Evolutionary conservation across 257 asterid species (phyloP).

Genomic region (Cruciata laevipes): DNA sequence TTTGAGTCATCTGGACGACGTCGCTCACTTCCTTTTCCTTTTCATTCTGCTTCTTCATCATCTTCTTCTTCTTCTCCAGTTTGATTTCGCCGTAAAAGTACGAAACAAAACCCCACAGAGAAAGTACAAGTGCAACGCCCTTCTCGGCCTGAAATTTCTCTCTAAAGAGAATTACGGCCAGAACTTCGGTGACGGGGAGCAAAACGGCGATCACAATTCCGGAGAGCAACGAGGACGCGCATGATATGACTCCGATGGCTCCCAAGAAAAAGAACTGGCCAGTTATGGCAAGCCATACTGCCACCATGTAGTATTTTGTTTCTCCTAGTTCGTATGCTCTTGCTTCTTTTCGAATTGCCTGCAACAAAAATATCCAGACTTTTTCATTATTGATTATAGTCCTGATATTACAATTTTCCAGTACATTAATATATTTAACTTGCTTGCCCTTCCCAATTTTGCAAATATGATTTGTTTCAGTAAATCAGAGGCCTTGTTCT

Average conservation of each 20-base stretch:
- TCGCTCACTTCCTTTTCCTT: neutral
- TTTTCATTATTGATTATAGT: too few species aligned
- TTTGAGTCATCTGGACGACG: neutral
- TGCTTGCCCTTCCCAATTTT: too few species aligned
- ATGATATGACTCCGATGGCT: conserved; percentile 21
- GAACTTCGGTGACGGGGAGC: conserved; percentile 17
- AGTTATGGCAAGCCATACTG: conserved; percentile 10
- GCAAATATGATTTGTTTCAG: too few species aligned
- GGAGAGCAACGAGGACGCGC: conserved; percentile 18
- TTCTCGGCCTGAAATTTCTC: conserved; percentile 22
- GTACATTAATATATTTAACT: too few species aligned
- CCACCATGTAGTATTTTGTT: conserved; percentile 15
- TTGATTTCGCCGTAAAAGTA: conserved; percentile 30
- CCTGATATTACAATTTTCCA: too few species aligned
- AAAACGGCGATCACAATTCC: conserved; percentile 14
- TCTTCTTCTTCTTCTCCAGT: neutral
- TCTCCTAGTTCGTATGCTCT: conserved; percentile 21
- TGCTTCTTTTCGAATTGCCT: conserved; percentile 24
- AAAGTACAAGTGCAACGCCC: conserved; percentile 21
- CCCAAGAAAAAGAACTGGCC: conserved; percentile 23
- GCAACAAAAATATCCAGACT: neutral
- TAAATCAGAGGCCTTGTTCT: too few species aligned
- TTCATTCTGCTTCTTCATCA: neutral
- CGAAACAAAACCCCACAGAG: conserved; percentile 34
- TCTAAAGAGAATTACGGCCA: conserved; percentile 15